Base-by-base conservation (phyloP, 1,139 yeast genomes). In the Wickerhamiella infanticola region DNA sequence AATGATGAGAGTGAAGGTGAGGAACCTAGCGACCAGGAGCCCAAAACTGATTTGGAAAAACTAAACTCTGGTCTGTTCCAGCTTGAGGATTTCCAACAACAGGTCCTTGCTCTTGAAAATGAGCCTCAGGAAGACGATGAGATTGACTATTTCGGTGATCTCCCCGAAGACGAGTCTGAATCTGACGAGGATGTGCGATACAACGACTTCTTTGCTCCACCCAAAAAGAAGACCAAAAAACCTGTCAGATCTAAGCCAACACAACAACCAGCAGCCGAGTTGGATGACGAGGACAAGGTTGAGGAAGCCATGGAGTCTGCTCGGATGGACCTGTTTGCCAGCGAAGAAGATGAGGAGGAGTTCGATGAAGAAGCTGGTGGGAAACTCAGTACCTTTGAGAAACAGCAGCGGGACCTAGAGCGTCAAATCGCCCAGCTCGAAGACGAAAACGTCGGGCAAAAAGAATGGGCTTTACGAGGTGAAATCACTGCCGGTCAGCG, bases 401-500 rank as follows among this genome's bases (percentile, higher is more conserved):
- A 75, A 56, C 94, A 86, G 59, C 97, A 88, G 62, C 69, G 70
- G 47, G 77, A 75, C 49, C 70, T 90, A 35, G 83, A 80, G 58
- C 71, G 73, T 39, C 94, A 90, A 63, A 90, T 90, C 51, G 74
- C 74, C 37, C 71, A 74, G 55, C 69, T 86, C 45, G 98, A 90
- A 64, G 76, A 78, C 36, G 97, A 88, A 59, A 79, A 93, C 29
- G 79, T 90, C 27, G 90, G 86, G 1, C 90, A 82, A 50, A 90
- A 90, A 67, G 79, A 79, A 57, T 90, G 98, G 98, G 79, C 94
- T 6, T 73, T 88, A 73, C 81, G 79, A 59, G 98, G 98, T 63
- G 98, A 90, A 64, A 86, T 85, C 2, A 73, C 75, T 45, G 83
- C 88, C 1, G 75, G 72, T 51, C 84, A 81, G 54, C 74, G 98